These are phyloP conservation scores for Euphorbia tirucalli DNA, from an alignment of 345 rosid genomes.

Conservation along the genomic window DNA sequence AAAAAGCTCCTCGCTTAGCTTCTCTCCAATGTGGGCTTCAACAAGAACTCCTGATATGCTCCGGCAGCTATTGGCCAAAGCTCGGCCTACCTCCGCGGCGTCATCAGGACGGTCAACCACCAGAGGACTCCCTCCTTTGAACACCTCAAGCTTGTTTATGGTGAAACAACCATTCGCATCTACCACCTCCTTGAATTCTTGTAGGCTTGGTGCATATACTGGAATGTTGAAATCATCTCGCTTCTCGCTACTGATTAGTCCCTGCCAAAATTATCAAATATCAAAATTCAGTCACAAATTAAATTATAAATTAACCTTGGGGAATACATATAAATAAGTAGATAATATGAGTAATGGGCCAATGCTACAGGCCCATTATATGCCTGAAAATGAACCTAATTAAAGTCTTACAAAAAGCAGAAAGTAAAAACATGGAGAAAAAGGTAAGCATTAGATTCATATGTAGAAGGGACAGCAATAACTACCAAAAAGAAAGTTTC, in stretches of 20 bases:
- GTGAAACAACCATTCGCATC: constrained; percentile 68
- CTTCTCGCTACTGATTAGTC: constrained; percentile 61
- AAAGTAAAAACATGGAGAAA: too few species aligned
- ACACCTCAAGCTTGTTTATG: constrained; percentile 70
- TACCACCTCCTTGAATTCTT: constrained; percentile 81
- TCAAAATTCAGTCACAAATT: too few species aligned
- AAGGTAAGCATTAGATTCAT: too few species aligned
- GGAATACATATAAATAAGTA: too few species aligned
- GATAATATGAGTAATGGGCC: background rate
- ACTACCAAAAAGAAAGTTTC: too few species aligned
- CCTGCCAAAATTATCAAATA: too few species aligned
- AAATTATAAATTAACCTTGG: too few species aligned
- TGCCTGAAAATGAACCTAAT: too few species aligned
- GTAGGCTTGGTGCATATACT: constrained; percentile 83
- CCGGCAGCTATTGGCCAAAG: constrained; percentile 68
- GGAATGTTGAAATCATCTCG: constrained; percentile 90
- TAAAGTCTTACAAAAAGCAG: too few species aligned
- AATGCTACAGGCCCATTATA: too few species aligned
- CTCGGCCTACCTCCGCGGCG: constrained; percentile 66
- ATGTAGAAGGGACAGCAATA: too few species aligned
- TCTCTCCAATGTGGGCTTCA: constrained; percentile 86
- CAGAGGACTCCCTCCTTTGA: constrained; percentile 93
- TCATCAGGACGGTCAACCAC: constrained; percentile 78
- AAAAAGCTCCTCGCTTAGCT: constrained; percentile 70
- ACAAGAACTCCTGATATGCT: constrained; percentile 87